Evolutionary conservation across 495 filamentous ascomycete genomes (phyloP).

Genomic region (Parachaetomium inaequale): DNA sequence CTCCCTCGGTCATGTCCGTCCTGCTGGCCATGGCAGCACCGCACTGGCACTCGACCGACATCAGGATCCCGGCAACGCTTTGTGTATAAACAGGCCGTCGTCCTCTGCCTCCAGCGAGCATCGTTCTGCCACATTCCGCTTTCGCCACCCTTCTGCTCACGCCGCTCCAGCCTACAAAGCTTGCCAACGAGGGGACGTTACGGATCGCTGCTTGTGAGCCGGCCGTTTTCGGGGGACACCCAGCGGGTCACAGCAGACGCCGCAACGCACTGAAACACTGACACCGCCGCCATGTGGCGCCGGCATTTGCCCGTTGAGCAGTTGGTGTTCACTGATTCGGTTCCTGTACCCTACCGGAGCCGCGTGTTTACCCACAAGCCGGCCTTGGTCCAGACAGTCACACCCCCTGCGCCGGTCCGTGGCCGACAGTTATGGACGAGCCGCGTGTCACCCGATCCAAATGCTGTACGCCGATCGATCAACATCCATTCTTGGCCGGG

Average conservation of each 20-base stretch:
- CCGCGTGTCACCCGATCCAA: slow-evolving; percentile 28
- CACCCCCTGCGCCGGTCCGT: neutral
- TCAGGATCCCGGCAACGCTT: neutral
- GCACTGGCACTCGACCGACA: neutral
- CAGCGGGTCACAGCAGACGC: slow-evolving; percentile 10
- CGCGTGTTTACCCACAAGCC: neutral
- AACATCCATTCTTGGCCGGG: slow-evolving; percentile 10
- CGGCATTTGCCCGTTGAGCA: neutral
- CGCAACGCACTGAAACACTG: slow-evolving; percentile 15
- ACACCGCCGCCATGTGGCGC: slow-evolving; percentile 10
- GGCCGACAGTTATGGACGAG: slow-evolving; percentile 12
- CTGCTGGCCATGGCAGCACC: neutral
- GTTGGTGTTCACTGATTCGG: neutral
- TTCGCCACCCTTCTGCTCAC: neutral
- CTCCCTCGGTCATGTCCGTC: neutral
- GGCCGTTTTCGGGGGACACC: neutral
- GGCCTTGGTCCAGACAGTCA: neutral
- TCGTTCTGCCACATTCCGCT: neutral
- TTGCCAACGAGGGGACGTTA: neutral
- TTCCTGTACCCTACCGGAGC: neutral
- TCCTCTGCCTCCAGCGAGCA: neutral
- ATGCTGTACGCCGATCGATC: slow-evolving; percentile 20
- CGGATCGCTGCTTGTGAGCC: neutral
- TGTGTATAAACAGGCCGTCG: neutral
- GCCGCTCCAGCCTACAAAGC: neutral